Base-by-base conservation (phyloP, 1,139 yeast genomes). In the Yamadazyma triangularis region DNA sequence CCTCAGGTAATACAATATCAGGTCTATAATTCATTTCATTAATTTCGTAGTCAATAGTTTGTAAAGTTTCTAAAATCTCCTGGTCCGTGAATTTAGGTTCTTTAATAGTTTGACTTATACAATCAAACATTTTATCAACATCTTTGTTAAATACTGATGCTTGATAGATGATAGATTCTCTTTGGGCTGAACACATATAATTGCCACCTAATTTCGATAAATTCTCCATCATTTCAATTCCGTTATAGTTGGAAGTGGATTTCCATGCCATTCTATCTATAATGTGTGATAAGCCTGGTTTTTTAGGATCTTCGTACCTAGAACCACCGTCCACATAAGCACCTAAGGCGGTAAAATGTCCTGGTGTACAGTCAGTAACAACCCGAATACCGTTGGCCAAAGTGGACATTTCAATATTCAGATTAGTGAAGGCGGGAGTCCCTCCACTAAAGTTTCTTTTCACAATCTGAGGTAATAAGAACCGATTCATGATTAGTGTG, bases 141-240 rank as follows among this genome's bases (percentile, higher is more conserved):
- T 89, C 96, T 32, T 62, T 73, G 53, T 89, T 88, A 66, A 91
- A 91, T 1, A 88, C 95, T 2, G 95, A 81, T 2, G 96, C 95
- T 56, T 91, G 97, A 56, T 91, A 91, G 63, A 91, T 77, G 65
- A 91, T 73, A 4, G 93, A 76, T 53, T 91, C 98, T 50, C 98
- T 71, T 18, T 94, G 86, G 1, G 96, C 86, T 1, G 95, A 82
- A 51, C 96, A 85, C 78, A 87, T 89, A 57, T 84, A 88, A 56
- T 89, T 91, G 9, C 98, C 98, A 26, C 98, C 98, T 33, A 91
- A 60, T 31, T 77, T 68, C 33, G 87, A 88, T 42, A 91, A 65
- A 23, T 74, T 72, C 43, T 83, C 83, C 45, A 85, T 70, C 87
- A 91, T 85, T 35, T 82, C 73, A 23, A 70, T 59, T 3, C 88